Percentiles rank a stretch among this genome's conserved stretches.
phyloP scores from a whole-genome alignment of 192 early-diverging fungal genomes.

The Piromyces finnis region DNA sequence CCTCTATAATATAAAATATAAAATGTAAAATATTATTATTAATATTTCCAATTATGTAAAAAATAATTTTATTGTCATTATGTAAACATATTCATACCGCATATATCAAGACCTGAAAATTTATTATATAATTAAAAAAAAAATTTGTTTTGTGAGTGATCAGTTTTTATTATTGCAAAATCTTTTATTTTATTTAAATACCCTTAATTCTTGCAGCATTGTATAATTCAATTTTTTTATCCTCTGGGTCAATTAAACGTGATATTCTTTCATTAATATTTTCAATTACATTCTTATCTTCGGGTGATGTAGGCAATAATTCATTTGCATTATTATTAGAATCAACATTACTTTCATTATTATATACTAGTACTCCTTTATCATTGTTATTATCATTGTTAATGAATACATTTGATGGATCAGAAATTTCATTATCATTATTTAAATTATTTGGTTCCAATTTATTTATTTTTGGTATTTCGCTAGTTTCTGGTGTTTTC shows the following conservation, averaged over 20 bases:
- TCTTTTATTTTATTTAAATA: too few relatives aligned
- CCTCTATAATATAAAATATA: too few relatives aligned
- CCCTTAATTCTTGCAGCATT: conserved; percentile 40
- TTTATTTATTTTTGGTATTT: too few relatives aligned
- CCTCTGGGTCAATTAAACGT: conserved; percentile 45
- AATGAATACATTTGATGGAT: background rate
- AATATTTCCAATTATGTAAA: too few relatives aligned
- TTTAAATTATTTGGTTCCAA: background rate
- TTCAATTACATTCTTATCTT: conserved; percentile 7
- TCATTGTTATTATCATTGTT: background rate
- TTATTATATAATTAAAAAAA: too few relatives aligned
- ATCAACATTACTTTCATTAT: background rate
- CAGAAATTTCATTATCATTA: background rate
- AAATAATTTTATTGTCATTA: too few relatives aligned
- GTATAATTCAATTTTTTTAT: conserved; percentile 48
- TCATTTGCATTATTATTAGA: conserved; percentile 1
- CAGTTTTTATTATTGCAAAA: too few relatives aligned
- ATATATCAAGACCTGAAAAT: conserved; percentile 44
- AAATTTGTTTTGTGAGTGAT: too few relatives aligned
- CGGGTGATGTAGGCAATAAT: background rate
- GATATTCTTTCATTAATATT: conserved; percentile 25
- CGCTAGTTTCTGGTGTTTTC: too few relatives aligned
- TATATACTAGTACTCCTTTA: background rate
- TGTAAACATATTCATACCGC: conserved; percentile 26
- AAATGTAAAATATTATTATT: too few relatives aligned